Evolutionary conservation across 352 stramenopile species (phyloP).

Genomic region (Globisporangium cylindrosporum): DNA sequence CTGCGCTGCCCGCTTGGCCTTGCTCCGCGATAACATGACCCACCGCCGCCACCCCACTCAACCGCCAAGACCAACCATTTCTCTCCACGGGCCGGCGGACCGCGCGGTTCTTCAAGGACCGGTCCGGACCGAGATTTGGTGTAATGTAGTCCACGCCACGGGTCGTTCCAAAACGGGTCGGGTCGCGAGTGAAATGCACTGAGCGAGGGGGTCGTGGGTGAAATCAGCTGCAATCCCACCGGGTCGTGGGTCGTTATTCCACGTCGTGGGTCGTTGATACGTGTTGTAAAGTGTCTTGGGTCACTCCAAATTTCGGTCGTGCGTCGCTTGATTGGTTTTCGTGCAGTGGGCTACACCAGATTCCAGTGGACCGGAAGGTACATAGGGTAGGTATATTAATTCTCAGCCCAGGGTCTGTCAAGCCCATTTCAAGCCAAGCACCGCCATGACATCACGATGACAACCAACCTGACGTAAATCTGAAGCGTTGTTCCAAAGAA

Average conservation of each 20-base stretch:
- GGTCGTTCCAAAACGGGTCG: not conserved
- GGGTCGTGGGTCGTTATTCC: not conserved
- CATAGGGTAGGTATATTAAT: too few species aligned
- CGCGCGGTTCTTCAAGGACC: constrained; percentile 12
- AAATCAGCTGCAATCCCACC: not conserved
- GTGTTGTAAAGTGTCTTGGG: not conserved
- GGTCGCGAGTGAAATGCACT: not conserved
- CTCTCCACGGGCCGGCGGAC: constrained; percentile 2
- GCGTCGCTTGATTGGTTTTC: not conserved
- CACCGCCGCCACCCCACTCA: constrained; percentile 1
- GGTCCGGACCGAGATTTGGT: constrained; percentile 4
- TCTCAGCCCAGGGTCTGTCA: not conserved
- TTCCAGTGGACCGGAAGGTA: too few species aligned
- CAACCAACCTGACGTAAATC: constrained; percentile 11
- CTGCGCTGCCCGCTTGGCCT: constrained; percentile 6
- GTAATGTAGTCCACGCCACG: constrained; percentile 2
- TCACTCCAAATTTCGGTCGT: not conserved
- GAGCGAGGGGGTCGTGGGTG: not conserved
- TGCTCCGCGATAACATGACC: not conserved
- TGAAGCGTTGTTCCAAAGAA: not conserved
- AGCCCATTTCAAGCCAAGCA: not conserved
- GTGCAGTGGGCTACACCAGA: not conserved
- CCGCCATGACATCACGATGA: constrained; percentile 16
- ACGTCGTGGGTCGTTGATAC: not conserved
- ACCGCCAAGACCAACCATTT: constrained; percentile 28